phyloP scores from a whole-genome alignment of 768 basidiomycete species.

The Rhizopogon salebrosus region DNA sequence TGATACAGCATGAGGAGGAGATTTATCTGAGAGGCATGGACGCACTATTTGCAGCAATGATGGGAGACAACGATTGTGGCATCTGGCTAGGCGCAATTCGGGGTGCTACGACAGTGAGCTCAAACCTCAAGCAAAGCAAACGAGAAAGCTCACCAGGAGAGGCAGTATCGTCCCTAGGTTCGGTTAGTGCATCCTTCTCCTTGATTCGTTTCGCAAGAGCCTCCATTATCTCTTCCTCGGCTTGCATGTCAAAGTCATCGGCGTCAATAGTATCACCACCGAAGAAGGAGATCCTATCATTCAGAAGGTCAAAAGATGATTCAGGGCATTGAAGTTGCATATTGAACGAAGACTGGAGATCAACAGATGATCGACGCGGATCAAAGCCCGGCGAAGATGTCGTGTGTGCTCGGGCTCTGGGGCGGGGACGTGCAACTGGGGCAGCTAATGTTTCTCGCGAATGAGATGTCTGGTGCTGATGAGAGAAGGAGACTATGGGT shows the following conservation, averaged over 20 bases:
- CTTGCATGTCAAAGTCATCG: constrained; percentile 21
- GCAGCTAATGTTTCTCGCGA: not conserved
- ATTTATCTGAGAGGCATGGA: not conserved
- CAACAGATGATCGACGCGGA: constrained; percentile 25
- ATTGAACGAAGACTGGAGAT: constrained; percentile 30
- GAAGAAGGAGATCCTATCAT: constrained; percentile 31
- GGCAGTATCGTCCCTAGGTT: not conserved
- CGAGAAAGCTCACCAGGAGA: not conserved
- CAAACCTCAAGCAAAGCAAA: not conserved
- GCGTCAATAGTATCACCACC: constrained; percentile 21
- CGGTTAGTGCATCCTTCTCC: constrained; percentile 4
- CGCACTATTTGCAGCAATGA: not conserved
- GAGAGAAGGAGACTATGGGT: not conserved
- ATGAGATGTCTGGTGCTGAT: not conserved
- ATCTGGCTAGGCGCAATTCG: not conserved
- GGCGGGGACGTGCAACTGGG: constrained; percentile 8
- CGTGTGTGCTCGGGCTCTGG: constrained; percentile 8
- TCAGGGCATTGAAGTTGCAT: constrained; percentile 28
- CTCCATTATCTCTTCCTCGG: constrained; percentile 19
- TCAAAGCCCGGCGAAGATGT: constrained; percentile 6
- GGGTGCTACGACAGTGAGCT: not conserved
- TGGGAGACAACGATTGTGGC: not conserved
- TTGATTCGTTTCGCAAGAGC: constrained; percentile 8
- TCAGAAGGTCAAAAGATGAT: constrained; percentile 30
- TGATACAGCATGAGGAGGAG: not conserved